Evolutionary conservation across 23 red algal species (phyloP).

Genomic region (Gracilaria domingensis): DNA sequence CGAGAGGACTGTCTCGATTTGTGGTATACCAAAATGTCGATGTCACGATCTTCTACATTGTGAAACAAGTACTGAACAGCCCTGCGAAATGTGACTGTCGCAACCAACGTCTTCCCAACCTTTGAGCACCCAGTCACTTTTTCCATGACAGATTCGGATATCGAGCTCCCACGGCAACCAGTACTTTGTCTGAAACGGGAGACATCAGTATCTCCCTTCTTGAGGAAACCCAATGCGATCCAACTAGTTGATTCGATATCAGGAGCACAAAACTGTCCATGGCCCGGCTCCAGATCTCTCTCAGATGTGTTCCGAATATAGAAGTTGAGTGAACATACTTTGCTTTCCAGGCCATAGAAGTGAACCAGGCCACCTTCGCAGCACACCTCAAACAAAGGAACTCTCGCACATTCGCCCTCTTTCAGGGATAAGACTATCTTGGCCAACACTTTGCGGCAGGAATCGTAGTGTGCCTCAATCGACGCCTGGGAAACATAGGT

Average conservation of each 20-base stretch:
- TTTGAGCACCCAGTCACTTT: not conserved
- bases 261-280: not conserved
- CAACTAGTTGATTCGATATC: not conserved
- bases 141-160: not conserved
- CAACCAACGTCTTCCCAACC: not conserved
- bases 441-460: not conserved
- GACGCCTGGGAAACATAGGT: not conserved
- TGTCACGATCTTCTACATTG: not conserved
- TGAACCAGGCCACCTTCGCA: conserved; percentile 11
- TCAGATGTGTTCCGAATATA: not conserved
- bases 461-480: not conserved
- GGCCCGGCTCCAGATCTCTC: not conserved
- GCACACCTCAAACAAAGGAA: not conserved
- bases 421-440: not conserved
- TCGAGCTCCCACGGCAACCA: not conserved
- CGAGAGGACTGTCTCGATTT: too few species aligned
- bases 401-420: not conserved
- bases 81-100: conserved; percentile 4
- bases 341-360: not conserved
- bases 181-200: not conserved
- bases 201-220: too few species aligned
- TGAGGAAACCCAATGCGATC: not conserved
- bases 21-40: too few species aligned
- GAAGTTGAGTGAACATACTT: not conserved
- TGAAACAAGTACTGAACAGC: not conserved